Evolutionary conservation across 345 rosid genomes (phyloP), one percentile per base, ranked within the genome.

Genomic region (Barbarea vulgaris): DNA sequence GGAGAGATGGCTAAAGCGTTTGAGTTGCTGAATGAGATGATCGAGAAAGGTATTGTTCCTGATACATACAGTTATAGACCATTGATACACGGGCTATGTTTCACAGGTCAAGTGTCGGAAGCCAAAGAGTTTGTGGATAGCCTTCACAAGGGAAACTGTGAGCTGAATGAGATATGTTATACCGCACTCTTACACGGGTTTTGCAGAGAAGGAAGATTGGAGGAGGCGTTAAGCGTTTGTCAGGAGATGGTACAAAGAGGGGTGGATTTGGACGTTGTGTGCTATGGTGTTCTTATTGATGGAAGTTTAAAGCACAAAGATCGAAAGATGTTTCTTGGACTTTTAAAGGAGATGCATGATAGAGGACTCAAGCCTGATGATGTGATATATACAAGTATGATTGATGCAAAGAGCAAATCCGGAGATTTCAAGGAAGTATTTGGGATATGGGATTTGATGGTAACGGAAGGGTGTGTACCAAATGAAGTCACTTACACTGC

Each of bases 401-500:
- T 95, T 41, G 96, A 88, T 79, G 89, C 89, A 52, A 85, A 87
- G 55, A 74, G 88, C 79, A 90, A 89, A 86, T 77, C 80, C 0
- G 97, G 97, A 74, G 85, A 90, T 70, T 65, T 95, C 41, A 82
- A 81, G 79, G 83, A 82, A 79, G 97, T 91, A 13, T 77, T 86
- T 24, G 87, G 84, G 39, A 71, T 88, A 75, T 87, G 86, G 97
- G 89, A 95, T 83, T 65, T 87, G 78, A 91, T 92, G 99, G 70
- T 84, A 18, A 81, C 64, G 9, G 97, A 95, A 81, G 93, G 90
- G 24, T 86, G 87, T 74, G 55, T 61, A 31, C 96, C 88, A 27
- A 92, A 89, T 82, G 85, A 84, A 69, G 89, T 95, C 76, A 92
- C 99, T 2, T 92, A 89, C 79, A 90, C 93, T 74, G 88, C 93